These are phyloP conservation scores for Peronospora belbahrii DNA, from an alignment of 352 stramenopile species.

Conservation along the genomic window DNA sequence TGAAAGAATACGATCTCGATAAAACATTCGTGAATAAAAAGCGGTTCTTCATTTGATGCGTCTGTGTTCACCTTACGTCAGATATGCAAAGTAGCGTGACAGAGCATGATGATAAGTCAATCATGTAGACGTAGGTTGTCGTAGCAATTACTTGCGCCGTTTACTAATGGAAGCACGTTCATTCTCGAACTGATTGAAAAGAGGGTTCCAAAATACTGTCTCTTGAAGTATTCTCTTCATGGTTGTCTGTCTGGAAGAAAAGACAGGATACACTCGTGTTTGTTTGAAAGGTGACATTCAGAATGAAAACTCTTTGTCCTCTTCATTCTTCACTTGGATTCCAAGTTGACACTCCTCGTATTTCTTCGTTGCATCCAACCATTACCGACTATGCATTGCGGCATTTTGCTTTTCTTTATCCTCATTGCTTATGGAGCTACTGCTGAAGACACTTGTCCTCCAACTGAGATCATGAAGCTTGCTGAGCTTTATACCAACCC, in stretches of 20 bases:
- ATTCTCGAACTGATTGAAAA: background rate
- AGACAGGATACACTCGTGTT: background rate
- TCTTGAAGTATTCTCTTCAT: slow-evolving; percentile 1
- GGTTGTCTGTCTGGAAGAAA: slow-evolving; percentile 2
- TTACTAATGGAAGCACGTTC: background rate
- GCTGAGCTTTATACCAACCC: slow-evolving; percentile 23
- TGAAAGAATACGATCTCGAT: no score
- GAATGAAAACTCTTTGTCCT: background rate
- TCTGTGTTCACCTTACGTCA: no score
- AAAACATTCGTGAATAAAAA: no score
- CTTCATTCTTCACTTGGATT: slow-evolving; percentile 27
- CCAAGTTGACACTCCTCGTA: slow-evolving; percentile 9
- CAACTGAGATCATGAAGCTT: slow-evolving; percentile 19
- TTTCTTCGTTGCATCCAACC: background rate
- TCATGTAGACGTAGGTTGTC: no score
- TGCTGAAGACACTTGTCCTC: slow-evolving; percentile 20
- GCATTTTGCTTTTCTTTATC: slow-evolving; percentile 10
- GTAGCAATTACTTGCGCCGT: background rate
- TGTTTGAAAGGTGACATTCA: slow-evolving; percentile 4
- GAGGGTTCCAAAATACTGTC: slow-evolving; percentile 1
- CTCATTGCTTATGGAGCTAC: slow-evolving; percentile 7
- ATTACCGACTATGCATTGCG: slow-evolving; percentile 12
- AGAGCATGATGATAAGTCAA: no score
- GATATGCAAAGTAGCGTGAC: no score
- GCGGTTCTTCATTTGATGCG: background rate